Base-by-base conservation (phyloP, 2,329 filamentous ascomycete species). In the Chaetomium sp. region DNA sequence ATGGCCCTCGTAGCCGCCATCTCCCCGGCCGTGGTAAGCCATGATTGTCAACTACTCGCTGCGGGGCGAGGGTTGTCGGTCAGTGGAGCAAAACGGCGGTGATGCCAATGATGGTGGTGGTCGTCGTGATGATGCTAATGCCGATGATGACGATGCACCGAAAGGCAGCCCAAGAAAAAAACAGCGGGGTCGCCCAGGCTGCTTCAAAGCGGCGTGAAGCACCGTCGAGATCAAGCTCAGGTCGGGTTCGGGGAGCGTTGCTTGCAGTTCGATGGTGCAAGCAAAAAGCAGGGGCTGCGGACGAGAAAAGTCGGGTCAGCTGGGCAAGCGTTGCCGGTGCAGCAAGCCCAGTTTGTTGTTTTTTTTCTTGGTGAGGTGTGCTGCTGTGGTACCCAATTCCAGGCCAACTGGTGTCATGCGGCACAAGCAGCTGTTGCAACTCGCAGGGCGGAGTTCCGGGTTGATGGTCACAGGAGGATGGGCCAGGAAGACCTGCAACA, bases 1-100 rank as follows among this genome's bases (percentile, higher is more conserved):
- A 69, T 89, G 85, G 64, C 82, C 79, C 55, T 82, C 76, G 63
- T 84, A 86, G 54, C 80, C 19, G 19, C 19, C 80, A 62, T 81
- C 76, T 68, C 76, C 74, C 58, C 79, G 77, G 67, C 81, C 80
- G 72, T 82, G 80, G 72, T 87, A 87, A 67, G 85, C 85, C 81
- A 84, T 84, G 70, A 65, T 76, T 63, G 46, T 43, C 49, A 52
- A 45, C 42, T 45, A 40, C 56, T 59, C 54, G 59, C 59, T 41
- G 50, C 49, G 36, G 51, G 47, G 53, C 59, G 49, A 63, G 44
- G 52, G 19, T 27, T 57, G 40, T 40, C 37, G 46, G 47, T 53
- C 47, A 48, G 27, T 49, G 41, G 19, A 27, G 42, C 43, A 47
- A 52, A 27, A 49, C 32, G 41, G 34, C 36, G 11, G 19, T 37